Base-by-base conservation (phyloP, 2,329 filamentous ascomycete species). In the Drechslera avenae region DNA sequence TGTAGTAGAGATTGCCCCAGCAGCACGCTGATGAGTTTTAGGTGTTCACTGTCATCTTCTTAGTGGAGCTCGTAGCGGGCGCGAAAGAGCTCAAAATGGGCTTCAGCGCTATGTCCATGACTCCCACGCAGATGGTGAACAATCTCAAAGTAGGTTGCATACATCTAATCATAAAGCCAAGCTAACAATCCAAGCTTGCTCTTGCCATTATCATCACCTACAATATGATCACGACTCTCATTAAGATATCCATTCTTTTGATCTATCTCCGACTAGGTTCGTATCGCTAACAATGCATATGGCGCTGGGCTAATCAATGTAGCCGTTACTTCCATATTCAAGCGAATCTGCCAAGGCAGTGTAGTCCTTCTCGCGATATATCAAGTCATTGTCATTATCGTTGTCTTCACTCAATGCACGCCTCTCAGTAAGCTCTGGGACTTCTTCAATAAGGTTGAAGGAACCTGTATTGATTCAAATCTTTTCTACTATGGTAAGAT, bases 191-290 rank as follows among this genome's bases (percentile, higher is more conserved):
- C 8, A 7, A 42, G 39, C 39, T 42, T 30, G 62, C 67, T 6
- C 56, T 72, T 16, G 59, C 65, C 1, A 66, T 72, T 26, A 51
- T 73, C 39, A 59, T 72, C 31, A 65, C 66, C 1, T 73, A 73
- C 52, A 68, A 68, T 34, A 31, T 67, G 7, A 17, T 63, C 13
- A 54, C 72, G 39, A 62, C 54, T 16, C 41, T 55, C 18, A 66
- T 74, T 52, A 74, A 73, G 42, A 46, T 64, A 1, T 74, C 71
- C 1, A 73, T 74, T 23, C 50, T 73, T 3, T 60, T 64, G 35
- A 68, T 70, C 41, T 74, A 74, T 36, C 50, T 73, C 18, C 65
- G 69, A 43, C 62, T 74, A 35, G 69, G 70, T 73, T 57, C 19
- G 60, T 45, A 14, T 17, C 5, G n/a, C 13, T 7, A 18, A 35